Conservation (phyloP, 2,329 filamentous ascomycete species). For the Chaetomium olivaceum region DNA sequence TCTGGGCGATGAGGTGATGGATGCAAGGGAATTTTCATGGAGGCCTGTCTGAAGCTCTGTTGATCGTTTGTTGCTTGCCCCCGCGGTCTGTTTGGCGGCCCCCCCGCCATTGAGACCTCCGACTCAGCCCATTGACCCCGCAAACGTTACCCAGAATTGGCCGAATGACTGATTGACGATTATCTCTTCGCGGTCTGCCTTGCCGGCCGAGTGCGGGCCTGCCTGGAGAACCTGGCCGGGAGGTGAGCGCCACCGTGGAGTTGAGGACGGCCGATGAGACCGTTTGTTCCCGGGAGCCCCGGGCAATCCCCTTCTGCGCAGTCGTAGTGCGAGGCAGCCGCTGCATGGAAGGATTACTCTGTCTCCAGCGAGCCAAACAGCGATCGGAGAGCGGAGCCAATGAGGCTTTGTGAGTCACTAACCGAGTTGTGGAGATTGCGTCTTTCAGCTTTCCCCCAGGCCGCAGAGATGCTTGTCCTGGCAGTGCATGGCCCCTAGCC, state of each 20-base stretch:
- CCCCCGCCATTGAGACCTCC: background rate
- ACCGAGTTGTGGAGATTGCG: conserved; percentile 26
- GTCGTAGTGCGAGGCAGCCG: conserved; percentile 25
- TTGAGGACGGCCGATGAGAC: conserved; percentile 11
- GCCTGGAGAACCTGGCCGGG: background rate
- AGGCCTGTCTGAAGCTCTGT: background rate
- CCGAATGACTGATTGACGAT: background rate
- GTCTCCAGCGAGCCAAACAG: background rate
- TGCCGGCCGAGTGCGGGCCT: background rate
- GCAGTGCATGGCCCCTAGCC: background rate
- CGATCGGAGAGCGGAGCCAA: conserved; percentile 9
- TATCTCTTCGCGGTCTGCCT: conserved; percentile 10
- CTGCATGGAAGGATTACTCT: conserved; percentile 16
- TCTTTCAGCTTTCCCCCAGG: conserved; percentile 13
- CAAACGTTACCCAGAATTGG: background rate
- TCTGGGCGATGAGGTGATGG: background rate
- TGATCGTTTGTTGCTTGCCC: background rate
- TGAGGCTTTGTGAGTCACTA: conserved; percentile 27
- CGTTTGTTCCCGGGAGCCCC: too few species aligned
- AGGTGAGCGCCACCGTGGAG: conserved; percentile 4
- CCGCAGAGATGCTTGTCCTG: background rate
- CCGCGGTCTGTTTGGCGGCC: background rate
- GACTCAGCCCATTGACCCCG: conserved; percentile 13
- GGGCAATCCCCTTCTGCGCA: background rate
- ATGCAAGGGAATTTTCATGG: background rate